phyloP scores from a whole-genome alignment of 331 rosid species.

The Malus hybrid region DNA sequence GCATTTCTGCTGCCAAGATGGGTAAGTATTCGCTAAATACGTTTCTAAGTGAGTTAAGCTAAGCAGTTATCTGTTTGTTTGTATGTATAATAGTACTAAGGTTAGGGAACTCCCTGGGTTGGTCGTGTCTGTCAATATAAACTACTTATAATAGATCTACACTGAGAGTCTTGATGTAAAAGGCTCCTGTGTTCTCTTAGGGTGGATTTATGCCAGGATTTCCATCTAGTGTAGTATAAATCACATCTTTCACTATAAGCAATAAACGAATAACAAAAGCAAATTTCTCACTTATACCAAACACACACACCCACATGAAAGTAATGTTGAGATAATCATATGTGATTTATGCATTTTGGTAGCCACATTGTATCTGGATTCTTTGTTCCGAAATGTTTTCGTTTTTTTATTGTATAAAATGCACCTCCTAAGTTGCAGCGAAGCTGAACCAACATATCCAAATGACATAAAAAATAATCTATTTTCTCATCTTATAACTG shows the following conservation, averaged over 20 bases:
- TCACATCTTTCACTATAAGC: too few relatives aligned
- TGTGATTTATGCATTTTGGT: not conserved
- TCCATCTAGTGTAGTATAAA: not conserved
- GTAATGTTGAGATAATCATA: not conserved
- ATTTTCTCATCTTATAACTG: not conserved
- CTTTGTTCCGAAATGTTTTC: not conserved
- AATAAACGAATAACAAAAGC: not conserved
- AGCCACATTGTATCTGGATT: not conserved
- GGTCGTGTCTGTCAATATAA: not conserved
- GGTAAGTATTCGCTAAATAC: conserved; percentile 39
- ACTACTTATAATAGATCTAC: not conserved
- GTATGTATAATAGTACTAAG: not conserved
- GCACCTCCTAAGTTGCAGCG: not conserved
- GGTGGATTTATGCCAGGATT: not conserved
- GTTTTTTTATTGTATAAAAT: not conserved
- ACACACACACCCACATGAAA: not conserved
- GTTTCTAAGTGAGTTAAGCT: not conserved
- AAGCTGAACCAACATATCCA: not conserved
- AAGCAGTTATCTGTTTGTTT: not conserved
- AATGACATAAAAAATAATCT: not conserved
- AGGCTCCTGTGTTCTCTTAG: not conserved
- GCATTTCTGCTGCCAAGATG: conserved; percentile 97
- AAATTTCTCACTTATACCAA: not conserved
- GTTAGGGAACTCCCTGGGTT: not conserved
- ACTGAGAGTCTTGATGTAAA: not conserved